phyloP scores from a whole-genome alignment of 2,329 filamentous ascomycete genomes.

The Fusarium avenaceum region DNA sequence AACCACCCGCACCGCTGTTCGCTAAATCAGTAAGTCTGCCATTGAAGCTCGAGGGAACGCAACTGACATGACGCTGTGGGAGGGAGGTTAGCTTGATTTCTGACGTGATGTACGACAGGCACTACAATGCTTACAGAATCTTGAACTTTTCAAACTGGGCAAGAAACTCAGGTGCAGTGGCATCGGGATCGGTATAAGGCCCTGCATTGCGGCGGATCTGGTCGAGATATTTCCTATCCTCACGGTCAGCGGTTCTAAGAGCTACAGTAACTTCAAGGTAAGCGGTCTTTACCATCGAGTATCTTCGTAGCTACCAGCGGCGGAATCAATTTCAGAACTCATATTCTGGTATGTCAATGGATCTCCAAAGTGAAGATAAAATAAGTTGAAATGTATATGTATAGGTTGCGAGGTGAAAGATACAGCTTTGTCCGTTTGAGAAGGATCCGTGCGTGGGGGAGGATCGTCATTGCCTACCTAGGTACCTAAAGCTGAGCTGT shows the following conservation, averaged over 20 bases:
- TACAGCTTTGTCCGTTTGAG: conserved; percentile 4
- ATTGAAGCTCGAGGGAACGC: conserved; percentile 20
- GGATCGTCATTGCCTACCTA: conserved; percentile 41
- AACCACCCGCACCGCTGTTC: conserved; percentile 86
- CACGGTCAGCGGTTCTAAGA: conserved; percentile 25
- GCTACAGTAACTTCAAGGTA: conserved; percentile 26
- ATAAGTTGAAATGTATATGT: not conserved
- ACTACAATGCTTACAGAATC: conserved; percentile 71
- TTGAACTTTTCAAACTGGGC: conserved; percentile 76
- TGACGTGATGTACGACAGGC: not conserved
- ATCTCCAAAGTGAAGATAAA: not conserved
- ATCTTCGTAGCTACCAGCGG: conserved; percentile 46
- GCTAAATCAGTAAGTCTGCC: conserved; percentile 29
- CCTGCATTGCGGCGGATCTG: conserved; percentile 81
- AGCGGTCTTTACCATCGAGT: conserved; percentile 53
- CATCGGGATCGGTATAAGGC: conserved; percentile 81
- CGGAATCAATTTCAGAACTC: conserved; percentile 44
- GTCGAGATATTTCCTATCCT: conserved; percentile 83
- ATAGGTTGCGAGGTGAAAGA: conserved; percentile 20
- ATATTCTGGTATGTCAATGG: conserved; percentile 35
- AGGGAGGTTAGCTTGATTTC: conserved; percentile 29
- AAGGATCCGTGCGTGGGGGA: conserved; percentile 42
- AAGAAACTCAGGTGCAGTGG: conserved; percentile 65
- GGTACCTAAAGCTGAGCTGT: not conserved
- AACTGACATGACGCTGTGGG: conserved; percentile 65